A percentile compares a stretch with the other conserved stretches of the same genome.
These are phyloP conservation scores for Salix brachista DNA, from an alignment of 345 rosid species.

Conservation along the genomic window DNA sequence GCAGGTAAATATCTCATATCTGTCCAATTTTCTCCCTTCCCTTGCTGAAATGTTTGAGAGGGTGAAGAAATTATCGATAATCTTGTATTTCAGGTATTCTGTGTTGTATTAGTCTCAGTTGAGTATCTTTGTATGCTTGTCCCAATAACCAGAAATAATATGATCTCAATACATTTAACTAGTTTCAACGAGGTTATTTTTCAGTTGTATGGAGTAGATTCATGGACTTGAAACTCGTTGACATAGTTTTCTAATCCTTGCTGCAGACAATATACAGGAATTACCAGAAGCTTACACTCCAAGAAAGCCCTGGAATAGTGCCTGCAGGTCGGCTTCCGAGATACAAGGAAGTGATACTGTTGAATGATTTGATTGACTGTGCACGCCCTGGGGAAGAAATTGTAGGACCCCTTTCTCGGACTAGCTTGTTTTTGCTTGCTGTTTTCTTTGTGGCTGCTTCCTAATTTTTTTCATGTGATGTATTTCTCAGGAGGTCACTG, in stretches of 20 bases:
- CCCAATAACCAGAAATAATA: neutral
- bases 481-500: conserved; percentile 80
- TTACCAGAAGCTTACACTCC: conserved; percentile 93
- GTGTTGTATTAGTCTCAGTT: neutral
- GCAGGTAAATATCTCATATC: conserved; percentile 47
- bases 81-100: neutral
- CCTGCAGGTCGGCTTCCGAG: conserved; percentile 99
- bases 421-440: neutral
- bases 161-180: neutral
- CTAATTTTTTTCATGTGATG: conserved; percentile 3
- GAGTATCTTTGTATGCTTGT: neutral
- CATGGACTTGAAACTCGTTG: neutral
- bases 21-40: conserved; percentile 7
- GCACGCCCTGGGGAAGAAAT: conserved; percentile 99
- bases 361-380: conserved; percentile 93
- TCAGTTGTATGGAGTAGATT: neutral
- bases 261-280: conserved; percentile 91
- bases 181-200: neutral
- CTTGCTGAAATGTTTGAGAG: neutral
- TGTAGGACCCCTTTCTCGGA: conserved; percentile 38
- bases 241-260: conserved; percentile 2
- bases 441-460: neutral
- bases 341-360: conserved; percentile 91
- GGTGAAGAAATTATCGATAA: neutral
- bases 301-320: conserved; percentile 98